These are phyloP conservation scores for Melocanna baccifera DNA, from an alignment of 176 grass and related monocot species.

Conservation along the genomic window DNA sequence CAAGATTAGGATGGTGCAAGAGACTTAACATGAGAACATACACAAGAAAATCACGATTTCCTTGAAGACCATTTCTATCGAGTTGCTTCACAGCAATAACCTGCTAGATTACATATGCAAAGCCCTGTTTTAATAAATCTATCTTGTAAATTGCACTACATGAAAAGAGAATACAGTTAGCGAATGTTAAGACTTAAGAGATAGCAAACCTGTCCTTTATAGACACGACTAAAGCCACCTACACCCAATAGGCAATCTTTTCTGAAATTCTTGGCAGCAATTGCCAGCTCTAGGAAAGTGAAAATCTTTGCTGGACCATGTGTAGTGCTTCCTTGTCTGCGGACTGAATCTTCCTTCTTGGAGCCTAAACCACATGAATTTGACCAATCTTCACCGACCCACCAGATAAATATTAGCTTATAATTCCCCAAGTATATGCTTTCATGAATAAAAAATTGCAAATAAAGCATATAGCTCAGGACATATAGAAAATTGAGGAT, in stretches of 20 bases:
- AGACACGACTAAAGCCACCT: slow-evolving; percentile 79
- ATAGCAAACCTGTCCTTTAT: slow-evolving; percentile 72
- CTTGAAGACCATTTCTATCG: slow-evolving; percentile 89
- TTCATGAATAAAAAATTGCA: neutral
- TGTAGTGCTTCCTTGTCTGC: slow-evolving; percentile 41
- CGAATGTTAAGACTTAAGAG: neutral
- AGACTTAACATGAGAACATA: slow-evolving; percentile 98
- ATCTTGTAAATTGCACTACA: slow-evolving; percentile 11
- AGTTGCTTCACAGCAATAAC: slow-evolving; percentile 90
- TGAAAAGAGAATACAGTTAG: neutral
- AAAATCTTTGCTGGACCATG: slow-evolving; percentile 73
- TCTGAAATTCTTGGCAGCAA: slow-evolving; percentile 76
- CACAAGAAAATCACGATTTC: slow-evolving; percentile 98
- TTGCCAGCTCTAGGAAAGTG: slow-evolving; percentile 73
- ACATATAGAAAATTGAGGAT: neutral
- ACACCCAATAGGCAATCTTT: slow-evolving; percentile 78
- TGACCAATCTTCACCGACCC: slow-evolving; percentile 30
- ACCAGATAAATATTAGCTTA: slow-evolving; percentile 12
- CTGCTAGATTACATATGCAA: slow-evolving; percentile 36
- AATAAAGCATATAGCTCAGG: neutral
- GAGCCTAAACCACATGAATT: slow-evolving; percentile 39
- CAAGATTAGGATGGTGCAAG: slow-evolving; percentile 88
- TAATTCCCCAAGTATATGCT: neutral
- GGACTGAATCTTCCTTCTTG: slow-evolving; percentile 59
- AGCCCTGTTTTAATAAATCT: neutral